Percentiles rank a stretch among this genome's conserved stretches.
These are phyloP conservation scores for Rhizopus arrhizus DNA, from an alignment of 371 early-diverging fungal species.

Conservation along the genomic window DNA sequence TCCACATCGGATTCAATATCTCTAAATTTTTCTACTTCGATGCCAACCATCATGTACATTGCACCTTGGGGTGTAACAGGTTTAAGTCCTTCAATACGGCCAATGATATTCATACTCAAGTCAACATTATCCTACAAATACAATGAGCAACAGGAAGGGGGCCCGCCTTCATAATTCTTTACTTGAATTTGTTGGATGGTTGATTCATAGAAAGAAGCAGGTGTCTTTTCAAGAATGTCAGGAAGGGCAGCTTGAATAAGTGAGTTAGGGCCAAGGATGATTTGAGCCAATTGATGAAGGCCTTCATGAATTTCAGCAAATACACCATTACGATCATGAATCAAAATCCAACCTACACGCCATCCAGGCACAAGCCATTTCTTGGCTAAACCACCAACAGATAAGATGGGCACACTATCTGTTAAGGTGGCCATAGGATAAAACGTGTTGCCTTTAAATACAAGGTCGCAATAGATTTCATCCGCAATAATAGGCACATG, in stretches of 20 bases:
- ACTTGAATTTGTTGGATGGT: constrained; percentile 72
- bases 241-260: constrained; percentile 77
- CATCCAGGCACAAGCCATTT: constrained; percentile 91
- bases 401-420: constrained; percentile 78
- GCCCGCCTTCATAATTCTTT: constrained; percentile 1
- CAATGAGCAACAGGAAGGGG: not conserved
- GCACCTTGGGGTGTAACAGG: constrained; percentile 89
- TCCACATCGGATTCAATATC: constrained; percentile 77
- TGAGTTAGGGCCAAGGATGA: constrained; percentile 86
- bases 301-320: constrained; percentile 70
- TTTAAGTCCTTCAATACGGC: constrained; percentile 72
- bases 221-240: constrained; percentile 75
- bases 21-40: constrained; percentile 72
- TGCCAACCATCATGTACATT: constrained; percentile 92
- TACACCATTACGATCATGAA: constrained; percentile 71
- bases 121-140: constrained; percentile 63
- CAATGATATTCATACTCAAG: constrained; percentile 60
- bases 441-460: constrained; percentile 70
- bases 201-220: constrained; percentile 67
- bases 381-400: constrained; percentile 90
- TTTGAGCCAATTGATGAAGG: constrained; percentile 68
- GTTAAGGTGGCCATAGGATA: constrained; percentile 76
- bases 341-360: constrained; percentile 88
- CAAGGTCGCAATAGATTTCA: constrained; percentile 93
- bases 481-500: constrained; percentile 86